phyloP scores from a whole-genome alignment of 148 eudicot species.

The Chenopodium berlandieri region DNA sequence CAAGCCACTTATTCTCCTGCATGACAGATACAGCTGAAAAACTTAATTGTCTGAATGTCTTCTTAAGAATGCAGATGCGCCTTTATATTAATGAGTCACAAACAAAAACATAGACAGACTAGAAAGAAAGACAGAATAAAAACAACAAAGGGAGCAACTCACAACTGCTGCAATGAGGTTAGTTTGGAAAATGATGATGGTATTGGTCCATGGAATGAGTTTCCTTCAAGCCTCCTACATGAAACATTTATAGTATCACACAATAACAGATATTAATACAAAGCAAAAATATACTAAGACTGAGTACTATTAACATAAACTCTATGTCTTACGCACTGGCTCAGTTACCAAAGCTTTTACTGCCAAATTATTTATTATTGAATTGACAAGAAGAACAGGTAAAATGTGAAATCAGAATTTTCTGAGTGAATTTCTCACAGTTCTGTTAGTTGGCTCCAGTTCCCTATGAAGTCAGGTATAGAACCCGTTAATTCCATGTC shows the following conservation, averaged over 20 bases:
- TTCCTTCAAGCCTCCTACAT: constrained; percentile 62
- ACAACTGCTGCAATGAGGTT: constrained; percentile 49
- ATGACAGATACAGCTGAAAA: constrained; percentile 2
- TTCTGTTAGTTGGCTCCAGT: constrained; percentile 47
- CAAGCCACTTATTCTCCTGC: constrained; percentile 76
- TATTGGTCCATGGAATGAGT: constrained; percentile 57
- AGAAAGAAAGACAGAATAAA: neutral
- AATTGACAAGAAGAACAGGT: neutral
- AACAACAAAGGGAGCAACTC: constrained; percentile 24
- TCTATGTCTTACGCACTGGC: too few species aligned
- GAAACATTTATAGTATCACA: neutral
- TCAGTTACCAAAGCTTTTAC: too few species aligned
- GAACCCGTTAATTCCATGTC: constrained; percentile 58
- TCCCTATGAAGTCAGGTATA: constrained; percentile 69
- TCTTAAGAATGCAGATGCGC: neutral
- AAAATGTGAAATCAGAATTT: neutral
- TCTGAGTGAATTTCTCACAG: constrained; percentile 35
- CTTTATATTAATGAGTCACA: neutral
- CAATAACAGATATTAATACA: neutral
- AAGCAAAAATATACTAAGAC: too few species aligned
- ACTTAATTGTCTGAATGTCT: neutral
- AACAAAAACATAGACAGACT: neutral
- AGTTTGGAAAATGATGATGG: constrained; percentile 50
- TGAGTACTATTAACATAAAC: too few species aligned
- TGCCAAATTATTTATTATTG: neutral